Evolutionary conservation across 352 stramenopile genomes (phyloP).

Genomic region (Pythium myriotylum): DNA sequence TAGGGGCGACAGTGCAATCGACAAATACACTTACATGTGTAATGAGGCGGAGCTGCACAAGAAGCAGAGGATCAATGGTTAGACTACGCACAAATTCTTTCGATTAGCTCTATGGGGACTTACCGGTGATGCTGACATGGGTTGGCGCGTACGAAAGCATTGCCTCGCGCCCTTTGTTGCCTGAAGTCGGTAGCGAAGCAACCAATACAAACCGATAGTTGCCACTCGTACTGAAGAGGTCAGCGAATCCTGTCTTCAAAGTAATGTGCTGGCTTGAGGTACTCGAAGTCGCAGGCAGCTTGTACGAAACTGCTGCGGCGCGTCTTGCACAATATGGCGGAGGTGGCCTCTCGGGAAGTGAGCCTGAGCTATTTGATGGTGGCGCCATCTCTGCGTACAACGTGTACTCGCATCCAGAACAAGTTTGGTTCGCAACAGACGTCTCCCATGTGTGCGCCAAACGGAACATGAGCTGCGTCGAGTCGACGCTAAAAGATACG

Average conservation of each 20-base stretch:
- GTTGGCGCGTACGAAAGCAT: constrained; percentile 34
- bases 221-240: constrained; percentile 32
- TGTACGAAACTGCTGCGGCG: constrained; percentile 23
- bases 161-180: constrained; percentile 33
- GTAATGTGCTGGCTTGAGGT: constrained; percentile 12
- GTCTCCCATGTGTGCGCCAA: constrained; percentile 23
- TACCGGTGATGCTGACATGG: constrained; percentile 31
- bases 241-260: constrained; percentile 29
- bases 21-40: constrained; percentile 5
- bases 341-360: background rate
- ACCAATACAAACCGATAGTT: constrained; percentile 40
- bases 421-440: constrained; percentile 3
- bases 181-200: constrained; percentile 25
- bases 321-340: constrained; percentile 31
- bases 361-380: constrained; percentile 11
- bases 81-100: background rate
- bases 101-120: background rate
- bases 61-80: background rate
- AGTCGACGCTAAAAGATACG: constrained; percentile 17
- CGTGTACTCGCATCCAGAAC: constrained; percentile 33
- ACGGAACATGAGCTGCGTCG: constrained; percentile 26
- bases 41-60: constrained; percentile 22
- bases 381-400: constrained; percentile 30
- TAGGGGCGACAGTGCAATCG: background rate
- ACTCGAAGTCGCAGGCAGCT: constrained; percentile 14